Evolutionary conservation across 345 rosid species (phyloP), one percentile per base, ranked within the genome.

Genomic region (Eucalyptus rudis): DNA sequence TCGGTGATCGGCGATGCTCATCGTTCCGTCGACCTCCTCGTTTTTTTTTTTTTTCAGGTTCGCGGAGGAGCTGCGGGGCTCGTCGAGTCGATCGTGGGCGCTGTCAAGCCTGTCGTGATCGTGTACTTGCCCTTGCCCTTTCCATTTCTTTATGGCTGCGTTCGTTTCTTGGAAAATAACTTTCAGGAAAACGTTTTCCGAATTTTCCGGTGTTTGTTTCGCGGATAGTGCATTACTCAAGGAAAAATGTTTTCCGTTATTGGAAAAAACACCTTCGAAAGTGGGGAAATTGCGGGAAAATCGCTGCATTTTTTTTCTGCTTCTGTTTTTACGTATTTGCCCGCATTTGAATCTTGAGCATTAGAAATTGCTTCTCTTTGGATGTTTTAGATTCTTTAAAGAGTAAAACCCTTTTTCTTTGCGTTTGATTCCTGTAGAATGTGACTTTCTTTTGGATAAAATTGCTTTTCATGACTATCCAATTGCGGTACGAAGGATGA

Each of bases 41-140:
- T n/a, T n/a, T n/a, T n/a, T n/a, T n/a, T n/a, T 87, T 52, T 17
- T 17, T 64, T 44, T 87, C 84, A 97, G 99, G 94, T 96, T 89
- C 96, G 98, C 47, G 96, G 99, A 93, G 98, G 98, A 88, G 93
- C 99, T 43, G 98, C 98, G 5, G 99, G 99, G 31, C 95, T 97
- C 62, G 92, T 97, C 52, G 99, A 97, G 91, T 94, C 99, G 8
- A 89, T 96, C 20, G 96, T 95, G 89, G 98, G 98, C 50, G 97
- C 93, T 71, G 90, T 97, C 90, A 96, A 95, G 91, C 99, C 99
- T n/a, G 95, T 96, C 88, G 64, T 87, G 16, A 94, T 97, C 17
- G 89, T 96, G 99, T 97, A 90, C 88, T 94, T 89, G 20, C 45
- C 8, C 81, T 10, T 10, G 2, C 81, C 22, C 11, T 36, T 36